Evolutionary conservation across 1,284 basidiomycete species (phyloP), one percentile per base, ranked within the genome.

Genomic region (Peniophora sp.): DNA sequence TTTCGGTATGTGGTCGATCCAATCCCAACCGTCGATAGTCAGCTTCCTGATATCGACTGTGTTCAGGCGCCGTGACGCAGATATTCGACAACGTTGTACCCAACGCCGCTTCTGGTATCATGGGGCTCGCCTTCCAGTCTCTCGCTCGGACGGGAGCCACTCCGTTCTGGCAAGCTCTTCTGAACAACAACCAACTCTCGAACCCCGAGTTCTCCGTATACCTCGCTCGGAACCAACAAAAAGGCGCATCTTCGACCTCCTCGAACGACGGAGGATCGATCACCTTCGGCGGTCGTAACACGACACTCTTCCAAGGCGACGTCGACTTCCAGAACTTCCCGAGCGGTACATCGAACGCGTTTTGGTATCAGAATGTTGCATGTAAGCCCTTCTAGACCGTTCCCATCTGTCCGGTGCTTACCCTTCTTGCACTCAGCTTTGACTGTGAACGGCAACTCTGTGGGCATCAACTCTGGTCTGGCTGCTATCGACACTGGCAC

Each of bases 401-500:
- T 50, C 38, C 8, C 38, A n/a, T 6, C 5, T 17, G n/a, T 10
- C 10, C 10, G n/a, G 34, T 17, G 38, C 38, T 41, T n/a, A 41
- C 38, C 8, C 8, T 5, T 41, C 5, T 6, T n/a, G 19, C 19
- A 3, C 6, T n/a, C 14, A 12, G 52, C 27, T 39, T 43, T 84
- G 2, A 84, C 77, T 2, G 75, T 84, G 1, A 73, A 83, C 58
- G 81, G 81, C 2, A 67, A 74, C 5, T 58, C 65, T 0, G 66
- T 87, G 6, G 43, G 62, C 2, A 62, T 86, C 10, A 56, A 58
- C 46, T 55, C 61, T 2, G 68, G 75, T 0, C 61, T 81, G 5
- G 73, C 82, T 17, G 84, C 84, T 8, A 89, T 90, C 52, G 88
- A 90, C 61, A 89, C 87, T 1, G 87, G 88, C n/a, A 89, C 87